Base-by-base conservation (phyloP, 2,329 filamentous ascomycete species). In the Teratosphaeriaceae sp. region DNA sequence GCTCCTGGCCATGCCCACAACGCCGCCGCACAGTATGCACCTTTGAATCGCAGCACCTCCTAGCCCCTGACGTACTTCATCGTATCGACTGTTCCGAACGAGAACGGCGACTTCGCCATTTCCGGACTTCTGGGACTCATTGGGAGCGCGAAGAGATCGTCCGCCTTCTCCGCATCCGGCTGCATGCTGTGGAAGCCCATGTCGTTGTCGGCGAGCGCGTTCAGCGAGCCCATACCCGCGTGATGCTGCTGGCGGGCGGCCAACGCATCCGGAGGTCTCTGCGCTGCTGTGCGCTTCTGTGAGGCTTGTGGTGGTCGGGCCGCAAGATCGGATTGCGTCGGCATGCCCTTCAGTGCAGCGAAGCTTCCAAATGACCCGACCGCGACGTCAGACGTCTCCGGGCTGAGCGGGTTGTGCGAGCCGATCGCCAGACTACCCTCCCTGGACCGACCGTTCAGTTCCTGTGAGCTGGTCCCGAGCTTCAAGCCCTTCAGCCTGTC, bases 91-190 rank as follows among this genome's bases (percentile, higher is more conserved):
- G 62, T 61, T 2, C 49, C 54, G 60, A 82, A 78, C 3, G 75
- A 78, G 59, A 95, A 96, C 0, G 88, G 58, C 85, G 36, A 89
- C 54, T 81, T 85, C 41, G 81, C 80, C 72, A 92, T 88, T 53
- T 94, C 88, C 0, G 88, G 88, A 56, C 85, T 89, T 39, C 88
- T 74, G 1, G 88, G 88, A 57, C 85, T 90, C 67, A 95, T 79
- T 1, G 87, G 88, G 40, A 94, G 75, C 0, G 88, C 88, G 59
- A 96, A 96, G 2, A 95, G 72, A 30, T 85, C 89, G 45, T 94
- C 88, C 52, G 88, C 84, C 1, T 75, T 76, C 30, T 82, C 78
- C 5, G 71, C 66, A 8, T 66, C 62, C 6, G 40, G 35, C 8
- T 38, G 24, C 20, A 30, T 43, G 38, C 58, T 50, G 15, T 61